Evolutionary conservation across 2,329 filamentous ascomycete genomes (phyloP).

Genomic region (Knufia fluminis): DNA sequence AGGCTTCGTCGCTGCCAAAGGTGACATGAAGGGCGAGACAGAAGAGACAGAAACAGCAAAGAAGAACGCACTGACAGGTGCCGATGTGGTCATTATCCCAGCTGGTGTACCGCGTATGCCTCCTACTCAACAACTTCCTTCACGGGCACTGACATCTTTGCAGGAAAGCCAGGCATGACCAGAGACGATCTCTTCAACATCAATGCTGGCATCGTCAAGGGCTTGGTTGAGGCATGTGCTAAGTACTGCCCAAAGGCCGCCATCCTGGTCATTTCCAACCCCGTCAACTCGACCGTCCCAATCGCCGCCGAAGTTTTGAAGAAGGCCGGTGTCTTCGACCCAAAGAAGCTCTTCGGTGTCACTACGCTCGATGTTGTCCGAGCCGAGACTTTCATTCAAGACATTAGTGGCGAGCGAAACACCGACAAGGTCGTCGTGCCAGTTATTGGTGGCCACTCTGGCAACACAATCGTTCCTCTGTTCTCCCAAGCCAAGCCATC

Average conservation of each 20-base stretch:
- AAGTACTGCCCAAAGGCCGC: slow-evolving; percentile 86
- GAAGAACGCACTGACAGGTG: slow-evolving; percentile 80
- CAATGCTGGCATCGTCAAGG: slow-evolving; percentile 96
- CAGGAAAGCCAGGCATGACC: slow-evolving; percentile 98
- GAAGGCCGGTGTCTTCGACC: slow-evolving; percentile 83
- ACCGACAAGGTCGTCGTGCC: slow-evolving; percentile 77
- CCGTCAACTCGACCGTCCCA: slow-evolving; percentile 97
- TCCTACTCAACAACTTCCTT: background rate
- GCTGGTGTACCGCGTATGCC: slow-evolving; percentile 90
- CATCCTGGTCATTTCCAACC: slow-evolving; percentile 97
- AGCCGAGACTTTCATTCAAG: slow-evolving; percentile 90
- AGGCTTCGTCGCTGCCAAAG: slow-evolving; percentile 67
- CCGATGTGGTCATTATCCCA: slow-evolving; percentile 93
- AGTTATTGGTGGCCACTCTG: slow-evolving; percentile 93
- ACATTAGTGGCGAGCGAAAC: slow-evolving; percentile 71
- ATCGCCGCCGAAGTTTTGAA: slow-evolving; percentile 97
- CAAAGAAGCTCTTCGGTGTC: slow-evolving; percentile 94
- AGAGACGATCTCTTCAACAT: slow-evolving; percentile 99
- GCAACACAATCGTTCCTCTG: slow-evolving; percentile 93
- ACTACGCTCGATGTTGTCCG: slow-evolving; percentile 98
- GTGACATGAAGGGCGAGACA: slow-evolving; percentile 23
- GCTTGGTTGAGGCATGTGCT: slow-evolving; percentile 78
- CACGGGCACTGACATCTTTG: slow-evolving; percentile 21
- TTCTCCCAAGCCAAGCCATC: slow-evolving; percentile 83
- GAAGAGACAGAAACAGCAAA: slow-evolving; percentile 61